A percentile compares a stretch with the other conserved stretches of the same genome.
Conservation (phyloP, 192 early-diverging fungal genomes). For the Kickxella alabastrina region DNA sequence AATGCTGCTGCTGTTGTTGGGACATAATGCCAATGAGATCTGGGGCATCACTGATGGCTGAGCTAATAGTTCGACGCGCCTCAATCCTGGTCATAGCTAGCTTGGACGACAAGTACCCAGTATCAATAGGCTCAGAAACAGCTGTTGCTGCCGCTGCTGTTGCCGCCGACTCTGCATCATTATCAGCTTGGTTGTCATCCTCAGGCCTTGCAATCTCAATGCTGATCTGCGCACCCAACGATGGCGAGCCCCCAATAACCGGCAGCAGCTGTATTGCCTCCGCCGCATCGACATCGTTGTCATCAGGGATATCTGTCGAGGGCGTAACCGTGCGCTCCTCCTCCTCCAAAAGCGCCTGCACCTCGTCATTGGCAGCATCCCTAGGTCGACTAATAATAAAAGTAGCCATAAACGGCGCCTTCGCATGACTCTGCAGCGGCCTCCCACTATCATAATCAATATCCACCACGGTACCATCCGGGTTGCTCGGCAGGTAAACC, state of each 20-base stretch:
- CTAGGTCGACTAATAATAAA: constrained; percentile 76
- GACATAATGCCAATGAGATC: constrained; percentile 44
- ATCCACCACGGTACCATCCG: constrained; percentile 89
- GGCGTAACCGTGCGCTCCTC: constrained; percentile 46
- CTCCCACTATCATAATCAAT: constrained; percentile 93
- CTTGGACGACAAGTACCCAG: constrained; percentile 21
- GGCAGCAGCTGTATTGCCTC: constrained; percentile 4
- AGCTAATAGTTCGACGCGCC: constrained; percentile 24
- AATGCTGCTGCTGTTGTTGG: background rate
- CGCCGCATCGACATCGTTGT: background rate
- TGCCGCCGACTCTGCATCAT: constrained; percentile 1
- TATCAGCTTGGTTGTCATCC: background rate
- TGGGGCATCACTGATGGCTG: constrained; percentile 41
- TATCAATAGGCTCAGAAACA: constrained; percentile 12
- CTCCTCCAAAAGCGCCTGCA: constrained; percentile 50
- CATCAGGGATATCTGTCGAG: background rate
- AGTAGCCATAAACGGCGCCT: constrained; percentile 99
- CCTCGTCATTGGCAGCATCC: constrained; percentile 54
- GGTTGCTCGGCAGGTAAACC: constrained; percentile 96
- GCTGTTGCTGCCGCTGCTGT: background rate
- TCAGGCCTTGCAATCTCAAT: constrained; percentile 1
- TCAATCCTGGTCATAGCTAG: constrained; percentile 29
- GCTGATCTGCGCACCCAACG: constrained; percentile 9
- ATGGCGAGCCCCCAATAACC: constrained; percentile 6
- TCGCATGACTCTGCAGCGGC: constrained; percentile 95